Percentiles rank a stretch among this genome's conserved stretches.
phyloP scores from a whole-genome alignment of 2,329 filamentous ascomycete genomes.

The Tolypocladium tropicale region DNA sequence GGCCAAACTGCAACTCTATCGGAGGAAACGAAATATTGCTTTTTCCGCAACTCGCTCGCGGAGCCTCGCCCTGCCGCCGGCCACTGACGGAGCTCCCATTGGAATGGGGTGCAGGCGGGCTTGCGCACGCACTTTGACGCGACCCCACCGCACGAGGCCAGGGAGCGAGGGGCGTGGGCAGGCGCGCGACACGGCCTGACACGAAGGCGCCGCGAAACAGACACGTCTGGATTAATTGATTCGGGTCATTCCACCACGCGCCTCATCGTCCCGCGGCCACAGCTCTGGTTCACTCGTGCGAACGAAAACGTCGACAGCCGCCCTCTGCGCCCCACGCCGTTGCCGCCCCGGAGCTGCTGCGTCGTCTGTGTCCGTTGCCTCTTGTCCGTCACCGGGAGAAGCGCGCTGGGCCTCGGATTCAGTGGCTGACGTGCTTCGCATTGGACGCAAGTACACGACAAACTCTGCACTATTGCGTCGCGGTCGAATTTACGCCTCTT shows the following conservation, averaged over 20 bases:
- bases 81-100: background rate
- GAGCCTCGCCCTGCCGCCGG: background rate
- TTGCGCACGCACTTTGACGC: slow-evolving; percentile 1
- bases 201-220: slow-evolving; percentile 31
- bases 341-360: background rate
- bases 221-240: slow-evolving; percentile 30
- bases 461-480: background rate
- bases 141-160: background rate
- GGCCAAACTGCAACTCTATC: background rate
- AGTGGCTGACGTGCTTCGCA: too few relatives aligned
- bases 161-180: background rate
- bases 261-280: background rate
- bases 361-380: background rate
- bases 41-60: background rate
- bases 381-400: background rate
- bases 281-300: background rate
- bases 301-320: background rate
- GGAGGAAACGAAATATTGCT: background rate
- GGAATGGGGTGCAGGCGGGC: background rate
- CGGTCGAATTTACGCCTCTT: background rate
- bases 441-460: background rate
- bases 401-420: too few relatives aligned
- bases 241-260: slow-evolving; percentile 12
- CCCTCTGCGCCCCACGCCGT: background rate
- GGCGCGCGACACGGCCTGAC: slow-evolving; percentile 19